phyloP scores from a whole-genome alignment of 805 yeast species.

The Isabelozyma rhagii region DNA sequence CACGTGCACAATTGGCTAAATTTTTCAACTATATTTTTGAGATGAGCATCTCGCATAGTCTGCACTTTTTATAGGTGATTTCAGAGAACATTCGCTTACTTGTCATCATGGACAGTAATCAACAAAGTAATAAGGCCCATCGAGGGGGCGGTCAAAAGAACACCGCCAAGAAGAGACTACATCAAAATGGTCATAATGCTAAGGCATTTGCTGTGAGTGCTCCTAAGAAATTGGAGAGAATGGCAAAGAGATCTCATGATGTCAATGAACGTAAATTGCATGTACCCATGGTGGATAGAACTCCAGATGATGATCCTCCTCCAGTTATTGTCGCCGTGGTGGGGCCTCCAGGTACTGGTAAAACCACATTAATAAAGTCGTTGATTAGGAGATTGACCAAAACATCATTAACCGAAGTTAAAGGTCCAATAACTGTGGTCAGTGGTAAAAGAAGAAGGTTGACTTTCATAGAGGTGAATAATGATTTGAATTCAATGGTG shows the following conservation, averaged over 20 bases:
- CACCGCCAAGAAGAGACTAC: slow-evolving; percentile 82
- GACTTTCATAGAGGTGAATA: slow-evolving; percentile 89
- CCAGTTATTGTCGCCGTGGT: slow-evolving; percentile 95
- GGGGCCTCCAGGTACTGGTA: slow-evolving; percentile 99
- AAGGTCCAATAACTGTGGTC: slow-evolving; percentile 96
- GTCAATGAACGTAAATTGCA: slow-evolving; percentile 79
- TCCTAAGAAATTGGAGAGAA: slow-evolving; percentile 82
- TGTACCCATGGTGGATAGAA: slow-evolving; percentile 96
- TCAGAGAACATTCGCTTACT: too few relatives aligned
- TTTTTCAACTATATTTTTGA: not conserved
- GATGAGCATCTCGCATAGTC: too few relatives aligned
- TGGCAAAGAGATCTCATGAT: slow-evolving; percentile 83
- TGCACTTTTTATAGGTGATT: too few relatives aligned
- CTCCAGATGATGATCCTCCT: slow-evolving; percentile 97
- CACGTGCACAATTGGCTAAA: not conserved
- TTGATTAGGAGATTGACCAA: slow-evolving; percentile 84
- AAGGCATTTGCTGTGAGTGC: slow-evolving; percentile 46
- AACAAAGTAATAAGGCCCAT: slow-evolving; percentile 79
- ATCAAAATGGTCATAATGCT: slow-evolving; percentile 66
- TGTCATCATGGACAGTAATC: slow-evolving; percentile 14
- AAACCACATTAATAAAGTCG: slow-evolving; percentile 87
- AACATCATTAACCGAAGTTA: slow-evolving; percentile 77
- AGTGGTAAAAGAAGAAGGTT: slow-evolving; percentile 91
- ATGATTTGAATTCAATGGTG: slow-evolving; percentile 92
- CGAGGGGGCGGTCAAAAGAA: slow-evolving; percentile 52